Evolutionary conservation across 2,329 filamentous ascomycete species (phyloP).

Genomic region (Colletotrichum abscissum): DNA sequence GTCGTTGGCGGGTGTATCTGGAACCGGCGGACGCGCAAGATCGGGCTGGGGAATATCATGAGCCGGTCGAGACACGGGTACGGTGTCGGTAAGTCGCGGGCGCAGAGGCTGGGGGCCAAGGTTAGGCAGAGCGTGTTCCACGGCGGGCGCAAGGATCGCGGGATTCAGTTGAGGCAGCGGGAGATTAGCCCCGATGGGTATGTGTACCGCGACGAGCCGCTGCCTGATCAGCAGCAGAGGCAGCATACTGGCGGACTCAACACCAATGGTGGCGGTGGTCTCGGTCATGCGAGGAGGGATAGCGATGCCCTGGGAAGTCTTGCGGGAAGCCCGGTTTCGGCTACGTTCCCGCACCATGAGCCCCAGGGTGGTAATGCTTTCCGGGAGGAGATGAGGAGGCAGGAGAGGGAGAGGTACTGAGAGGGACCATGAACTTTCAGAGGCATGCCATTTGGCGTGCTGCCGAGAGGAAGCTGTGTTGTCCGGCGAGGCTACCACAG

Average conservation of each 20-base stretch:
- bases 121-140: conserved; percentile 44
- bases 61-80: conserved; percentile 57
- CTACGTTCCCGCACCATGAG: conserved; percentile 52
- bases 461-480: too few relatives aligned
- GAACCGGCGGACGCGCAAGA: conserved; percentile 62
- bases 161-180: conserved; percentile 53
- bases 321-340: conserved; percentile 57
- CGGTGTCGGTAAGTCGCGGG: conserved; percentile 52
- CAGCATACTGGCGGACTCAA: background rate
- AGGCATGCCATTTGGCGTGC: background rate
- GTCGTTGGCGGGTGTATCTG: conserved; percentile 66
- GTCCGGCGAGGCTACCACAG: background rate
- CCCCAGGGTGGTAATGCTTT: conserved; percentile 55
- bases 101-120: conserved; percentile 45
- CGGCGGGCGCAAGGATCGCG: conserved; percentile 43
- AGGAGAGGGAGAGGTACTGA: conserved; percentile 53
- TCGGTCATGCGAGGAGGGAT: conserved; percentile 48
- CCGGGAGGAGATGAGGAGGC: conserved; percentile 61
- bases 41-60: conserved; percentile 65
- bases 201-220: conserved; percentile 51
- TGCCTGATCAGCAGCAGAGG: conserved; percentile 28
- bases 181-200: conserved; percentile 35
- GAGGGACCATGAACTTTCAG: background rate
- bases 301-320: conserved; percentile 63
- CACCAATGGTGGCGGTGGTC: background rate